A percentile compares a stretch with the other conserved stretches of the same genome.
These are phyloP conservation scores for Leccinum pachyderme DNA, from an alignment of 1,284 basidiomycete genomes.

Conservation along the genomic window DNA sequence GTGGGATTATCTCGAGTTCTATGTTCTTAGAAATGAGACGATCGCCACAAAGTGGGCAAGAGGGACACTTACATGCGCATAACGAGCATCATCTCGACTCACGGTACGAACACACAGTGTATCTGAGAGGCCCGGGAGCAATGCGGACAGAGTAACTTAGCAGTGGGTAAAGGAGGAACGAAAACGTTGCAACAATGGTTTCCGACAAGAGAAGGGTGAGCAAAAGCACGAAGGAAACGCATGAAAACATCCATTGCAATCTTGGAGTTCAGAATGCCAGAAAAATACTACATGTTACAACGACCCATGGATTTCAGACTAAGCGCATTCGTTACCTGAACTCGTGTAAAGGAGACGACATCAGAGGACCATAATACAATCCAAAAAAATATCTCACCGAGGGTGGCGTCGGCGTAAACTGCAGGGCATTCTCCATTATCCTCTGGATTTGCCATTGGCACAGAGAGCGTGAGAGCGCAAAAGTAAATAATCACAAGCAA, in stretches of 20 bases:
- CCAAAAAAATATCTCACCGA: conserved; percentile 2
- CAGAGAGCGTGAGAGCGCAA: background rate
- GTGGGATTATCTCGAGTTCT: background rate
- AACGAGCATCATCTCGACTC: background rate
- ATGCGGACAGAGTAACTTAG: background rate
- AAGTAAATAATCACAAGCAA: background rate
- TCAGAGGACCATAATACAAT: background rate
- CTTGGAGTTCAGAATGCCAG: background rate
- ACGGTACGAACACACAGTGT: background rate
- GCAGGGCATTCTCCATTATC: background rate
- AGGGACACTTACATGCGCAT: background rate
- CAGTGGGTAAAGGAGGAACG: background rate
- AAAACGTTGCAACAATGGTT: background rate
- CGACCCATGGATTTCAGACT: background rate
- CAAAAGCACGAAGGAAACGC: background rate
- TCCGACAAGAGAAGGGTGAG: background rate
- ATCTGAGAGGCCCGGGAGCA: background rate
- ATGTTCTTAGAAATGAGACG: background rate
- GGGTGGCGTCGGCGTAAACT: background rate
- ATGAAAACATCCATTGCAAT: background rate
- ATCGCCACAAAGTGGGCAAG: background rate
- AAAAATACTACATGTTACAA: background rate
- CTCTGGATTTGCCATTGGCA: background rate
- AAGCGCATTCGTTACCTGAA: conserved; percentile 2
- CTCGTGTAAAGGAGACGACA: background rate